These are phyloP conservation scores for Coemansia sp. DNA, from an alignment of 192 early-diverging fungal species.

Conservation along the genomic window DNA sequence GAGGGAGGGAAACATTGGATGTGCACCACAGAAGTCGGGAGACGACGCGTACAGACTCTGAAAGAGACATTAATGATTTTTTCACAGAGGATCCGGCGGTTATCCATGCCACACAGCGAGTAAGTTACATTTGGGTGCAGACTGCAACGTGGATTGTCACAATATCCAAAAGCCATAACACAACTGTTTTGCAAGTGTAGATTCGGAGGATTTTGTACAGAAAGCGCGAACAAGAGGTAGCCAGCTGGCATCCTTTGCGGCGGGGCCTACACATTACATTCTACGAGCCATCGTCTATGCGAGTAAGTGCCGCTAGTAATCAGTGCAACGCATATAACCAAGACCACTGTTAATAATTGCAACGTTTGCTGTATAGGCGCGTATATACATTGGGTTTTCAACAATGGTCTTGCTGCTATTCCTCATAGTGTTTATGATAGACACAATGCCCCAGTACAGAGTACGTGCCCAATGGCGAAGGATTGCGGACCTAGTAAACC, in stretches of 20 bases:
- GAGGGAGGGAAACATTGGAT: background rate
- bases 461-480: slow-evolving; percentile 27
- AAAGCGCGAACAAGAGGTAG: slow-evolving; percentile 31
- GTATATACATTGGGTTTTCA: slow-evolving; percentile 41
- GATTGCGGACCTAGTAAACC: slow-evolving; percentile 31
- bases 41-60: background rate
- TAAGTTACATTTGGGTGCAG: background rate
- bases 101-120: slow-evolving; percentile 22
- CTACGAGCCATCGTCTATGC: slow-evolving; percentile 44
- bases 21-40: background rate
- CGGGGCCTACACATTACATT: slow-evolving; percentile 38
- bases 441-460: slow-evolving; percentile 48
- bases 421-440: slow-evolving; percentile 53
- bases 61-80: slow-evolving; percentile 22
- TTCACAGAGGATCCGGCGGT: slow-evolving; percentile 32
- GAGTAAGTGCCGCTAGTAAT: slow-evolving; percentile 8
- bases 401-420: slow-evolving; percentile 42
- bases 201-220: slow-evolving; percentile 41
- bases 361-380: slow-evolving; percentile 18
- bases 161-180: too few relatives aligned
- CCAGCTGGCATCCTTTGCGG: slow-evolving; percentile 25
- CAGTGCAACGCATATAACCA: background rate
- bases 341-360: background rate
- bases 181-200: slow-evolving; percentile 3
- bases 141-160: background rate